These are phyloP conservation scores for Colletotrichum sp. DNA, from an alignment of 2,329 filamentous ascomycete genomes.

Conservation along the genomic window DNA sequence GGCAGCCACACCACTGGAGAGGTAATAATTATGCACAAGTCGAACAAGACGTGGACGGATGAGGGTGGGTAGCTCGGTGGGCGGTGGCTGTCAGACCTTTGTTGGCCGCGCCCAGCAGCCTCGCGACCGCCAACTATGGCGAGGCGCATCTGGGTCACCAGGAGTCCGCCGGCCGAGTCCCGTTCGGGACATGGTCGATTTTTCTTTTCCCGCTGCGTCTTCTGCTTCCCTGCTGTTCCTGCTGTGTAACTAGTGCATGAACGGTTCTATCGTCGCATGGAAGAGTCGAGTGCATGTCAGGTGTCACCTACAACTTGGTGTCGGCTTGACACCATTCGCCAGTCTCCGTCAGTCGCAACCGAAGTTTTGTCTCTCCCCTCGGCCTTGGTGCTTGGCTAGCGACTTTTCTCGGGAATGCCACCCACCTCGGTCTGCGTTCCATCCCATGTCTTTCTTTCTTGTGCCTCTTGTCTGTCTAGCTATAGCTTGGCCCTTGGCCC, in stretches of 20 bases:
- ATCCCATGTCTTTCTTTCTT: background rate
- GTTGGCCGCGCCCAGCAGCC: slow-evolving; percentile 15
- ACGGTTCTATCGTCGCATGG: slow-evolving; percentile 11
- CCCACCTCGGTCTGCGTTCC: slow-evolving; percentile 12
- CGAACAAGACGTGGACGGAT: slow-evolving; percentile 16
- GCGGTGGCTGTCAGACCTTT: slow-evolving; percentile 22
- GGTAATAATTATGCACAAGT: slow-evolving; percentile 1
- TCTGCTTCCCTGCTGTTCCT: slow-evolving; percentile 1
- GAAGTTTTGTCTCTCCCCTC: background rate
- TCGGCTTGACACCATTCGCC: background rate
- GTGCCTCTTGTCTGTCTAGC: background rate
- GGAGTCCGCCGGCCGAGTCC: slow-evolving; percentile 4
- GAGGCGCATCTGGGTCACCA: slow-evolving; percentile 19
- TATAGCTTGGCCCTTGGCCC: background rate
- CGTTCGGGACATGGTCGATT: background rate
- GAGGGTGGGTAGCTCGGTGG: slow-evolving; percentile 20
- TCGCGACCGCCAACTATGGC: slow-evolving; percentile 19
- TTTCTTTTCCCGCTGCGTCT: slow-evolving; percentile 1
- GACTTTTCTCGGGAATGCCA: slow-evolving; percentile 11
- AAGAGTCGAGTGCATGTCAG: slow-evolving; percentile 16
- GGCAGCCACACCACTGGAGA: slow-evolving; percentile 19
- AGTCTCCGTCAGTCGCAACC: background rate
- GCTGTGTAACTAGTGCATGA: slow-evolving; percentile 18
- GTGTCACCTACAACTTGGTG: slow-evolving; percentile 1
- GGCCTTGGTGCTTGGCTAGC: background rate